Evolutionary conservation across 2,329 filamentous ascomycete genomes (phyloP).

Genomic region (Phialocephala sp.): DNA sequence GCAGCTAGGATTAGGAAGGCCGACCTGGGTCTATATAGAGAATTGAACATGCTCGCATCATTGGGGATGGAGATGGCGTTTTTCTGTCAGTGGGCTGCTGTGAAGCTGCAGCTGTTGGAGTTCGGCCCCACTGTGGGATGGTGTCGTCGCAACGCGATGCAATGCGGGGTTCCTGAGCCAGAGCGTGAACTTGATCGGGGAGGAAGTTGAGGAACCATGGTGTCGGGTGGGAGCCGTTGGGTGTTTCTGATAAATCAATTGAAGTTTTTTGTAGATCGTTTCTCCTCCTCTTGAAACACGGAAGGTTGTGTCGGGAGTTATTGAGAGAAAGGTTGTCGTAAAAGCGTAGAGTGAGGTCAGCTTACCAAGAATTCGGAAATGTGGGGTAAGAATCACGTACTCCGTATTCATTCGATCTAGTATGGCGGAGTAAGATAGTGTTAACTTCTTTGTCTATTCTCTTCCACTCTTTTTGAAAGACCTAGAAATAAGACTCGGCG

Average conservation of each 20-base stretch:
- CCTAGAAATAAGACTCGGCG: too few relatives aligned
- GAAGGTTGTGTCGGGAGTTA: background rate
- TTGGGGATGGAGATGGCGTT: background rate
- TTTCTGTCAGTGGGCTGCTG: background rate
- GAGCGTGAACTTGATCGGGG: too few relatives aligned
- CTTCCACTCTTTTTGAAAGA: too few relatives aligned
- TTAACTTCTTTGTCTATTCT: too few relatives aligned
- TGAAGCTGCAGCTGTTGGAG: background rate
- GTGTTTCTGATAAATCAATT: background rate
- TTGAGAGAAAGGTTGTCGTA: background rate
- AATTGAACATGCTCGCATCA: constrained; percentile 1
- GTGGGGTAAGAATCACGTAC: background rate
- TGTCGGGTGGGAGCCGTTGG: background rate
- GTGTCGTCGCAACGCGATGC: background rate
- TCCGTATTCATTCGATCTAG: background rate
- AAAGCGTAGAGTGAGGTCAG: background rate
- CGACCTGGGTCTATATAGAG: constrained; percentile 1
- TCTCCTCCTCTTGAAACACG: background rate
- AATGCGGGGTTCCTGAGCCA: background rate
- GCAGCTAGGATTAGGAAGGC: background rate
- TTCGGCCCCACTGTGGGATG: constrained; percentile 9
- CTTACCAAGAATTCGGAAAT: background rate
- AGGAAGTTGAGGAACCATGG: background rate
- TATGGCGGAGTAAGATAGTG: too few relatives aligned
- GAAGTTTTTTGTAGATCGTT: background rate